phyloP scores from a whole-genome alignment of 2,329 filamentous ascomycete genomes.

The Monilinia laxa region DNA sequence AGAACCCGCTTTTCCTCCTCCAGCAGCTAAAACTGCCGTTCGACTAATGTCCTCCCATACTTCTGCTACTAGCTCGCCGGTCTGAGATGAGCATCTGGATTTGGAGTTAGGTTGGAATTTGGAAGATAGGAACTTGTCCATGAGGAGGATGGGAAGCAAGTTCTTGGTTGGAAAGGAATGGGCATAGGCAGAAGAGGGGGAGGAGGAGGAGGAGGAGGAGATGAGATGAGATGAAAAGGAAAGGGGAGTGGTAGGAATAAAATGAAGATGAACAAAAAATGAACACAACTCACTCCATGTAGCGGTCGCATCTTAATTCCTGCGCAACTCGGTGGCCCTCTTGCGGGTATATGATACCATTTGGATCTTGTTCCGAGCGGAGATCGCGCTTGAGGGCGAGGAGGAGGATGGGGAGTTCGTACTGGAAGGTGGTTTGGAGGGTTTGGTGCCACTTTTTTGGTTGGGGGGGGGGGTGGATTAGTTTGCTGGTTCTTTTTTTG shows the following conservation, averaged over 20 bases:
- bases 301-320: slow-evolving; percentile 59
- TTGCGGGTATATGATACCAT: slow-evolving; percentile 60
- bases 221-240: neutral
- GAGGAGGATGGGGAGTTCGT: slow-evolving; percentile 54
- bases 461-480: neutral
- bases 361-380: slow-evolving; percentile 55
- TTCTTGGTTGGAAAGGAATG: neutral
- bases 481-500: neutral
- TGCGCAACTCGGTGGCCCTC: slow-evolving; percentile 59
- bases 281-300: slow-evolving; percentile 53
- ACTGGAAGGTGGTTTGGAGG: slow-evolving; percentile 50
- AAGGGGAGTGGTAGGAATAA: too few relatives aligned
- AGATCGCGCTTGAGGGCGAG: slow-evolving; percentile 62
- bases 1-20: slow-evolving; percentile 8
- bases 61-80: slow-evolving; percentile 21
- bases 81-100: slow-evolving; percentile 17
- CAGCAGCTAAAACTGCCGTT: slow-evolving; percentile 21
- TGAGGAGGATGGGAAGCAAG: too few relatives aligned
- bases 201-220: too few relatives aligned
- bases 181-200: neutral
- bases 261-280: too few relatives aligned
- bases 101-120: neutral
- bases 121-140: neutral
- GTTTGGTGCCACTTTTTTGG: slow-evolving; percentile 56
- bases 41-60: slow-evolving; percentile 23